Evolutionary conservation across 352 stramenopile species (phyloP), one percentile per base, ranked within the genome.

Genomic region (Pythium brachiatum): DNA sequence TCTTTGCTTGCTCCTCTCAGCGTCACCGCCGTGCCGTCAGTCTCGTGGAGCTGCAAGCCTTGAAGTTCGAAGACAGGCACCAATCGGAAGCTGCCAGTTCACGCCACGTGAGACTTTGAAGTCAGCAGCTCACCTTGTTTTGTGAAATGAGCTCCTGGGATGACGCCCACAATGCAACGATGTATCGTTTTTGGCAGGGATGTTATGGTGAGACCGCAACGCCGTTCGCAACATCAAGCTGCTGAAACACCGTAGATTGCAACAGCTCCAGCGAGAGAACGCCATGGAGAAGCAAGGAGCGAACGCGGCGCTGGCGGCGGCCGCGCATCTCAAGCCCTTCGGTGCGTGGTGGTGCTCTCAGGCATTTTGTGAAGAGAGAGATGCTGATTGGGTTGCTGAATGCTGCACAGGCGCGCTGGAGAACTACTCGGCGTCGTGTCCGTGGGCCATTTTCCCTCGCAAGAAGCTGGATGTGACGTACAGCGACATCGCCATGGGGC

Each of bases 381-480:
- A 21, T 16, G 18, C 27, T 13, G 32, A 16, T 2, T 48, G 18
- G 5, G 2, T 31, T 47, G 44, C 21, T 25, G 0, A 52, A 12
- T 48, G n/a, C 31, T 7, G 38, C 2, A 15, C 60, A 90, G 81
- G 82, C 32, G 39, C 63, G 34, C 55, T 88, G 34, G 83, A 90
- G 55, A 53, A 78, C 48, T 69, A 86, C 59, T 89, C 81, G 5
- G 81, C 81, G 7, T 53, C 72, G n/a, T 71, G 56, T 13, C 82
- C 82, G 13, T 94, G 84, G 84, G 76, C 82, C 34, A 76, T 94
- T 55, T 90, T 94, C 69, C 82, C 84, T 12, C 82, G 84, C 53
- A 92, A 94, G 70, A 88, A 89, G 65, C 65, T 94, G 55, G 84
- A 94, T 55, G 81, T 94, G 62, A 89, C 80, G 44, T 94, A 88